Evolutionary conservation across 1,139 yeast genomes (phyloP), one percentile per base, ranked within the genome.

Genomic region (Tardiomyces digboiensis): DNA sequence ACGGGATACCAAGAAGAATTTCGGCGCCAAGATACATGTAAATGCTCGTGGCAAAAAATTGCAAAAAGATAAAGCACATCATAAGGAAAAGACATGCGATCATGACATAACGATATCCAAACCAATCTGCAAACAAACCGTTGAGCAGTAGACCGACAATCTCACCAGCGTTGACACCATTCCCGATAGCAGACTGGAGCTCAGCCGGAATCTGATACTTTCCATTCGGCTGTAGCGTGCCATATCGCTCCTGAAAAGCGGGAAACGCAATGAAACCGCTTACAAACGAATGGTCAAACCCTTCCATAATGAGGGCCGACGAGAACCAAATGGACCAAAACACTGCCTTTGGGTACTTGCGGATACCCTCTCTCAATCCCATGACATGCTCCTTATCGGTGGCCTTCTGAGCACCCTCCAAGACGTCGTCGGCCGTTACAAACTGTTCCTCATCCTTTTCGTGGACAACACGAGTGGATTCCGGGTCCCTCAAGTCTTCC

Each of bases 181-280:
- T 64, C 14, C 65, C 55, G 40, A 72, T 57, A 5, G 65, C 72
- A 39, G 71, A 61, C 51, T 72, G 76, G 76, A 75, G 70, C 18
- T 60, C 51, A 18, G 74, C 72, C 2, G 72, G 59, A 22, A 72
- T 52, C 42, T 62, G 60, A 47, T 59, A 68, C 12, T 36, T 39
- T 14, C 33, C 23, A 21, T 18, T 21, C 18, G 20, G 19, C 36
- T 21, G 22, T 18, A 12, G 37, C 21, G 5, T 19, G n/a, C 78
- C 78, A 48, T 63, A 74, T 49, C 63, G 63, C 36, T 56, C 51
- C 39, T 54, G 54, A 52, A 74, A 74, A 5, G 69, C 62, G 2
- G 70, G 68, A 52, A 67, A 60, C 2, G 73, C 73, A 52, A 63
- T 72, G 54, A 74, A 66, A 2, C 67, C 60, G 29, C 57, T 53